Percentiles rank a stretch among this genome's conserved stretches.
These are phyloP conservation scores for Gremmenia infestans DNA, from an alignment of 2,329 filamentous ascomycete genomes.

Conservation along the genomic window DNA sequence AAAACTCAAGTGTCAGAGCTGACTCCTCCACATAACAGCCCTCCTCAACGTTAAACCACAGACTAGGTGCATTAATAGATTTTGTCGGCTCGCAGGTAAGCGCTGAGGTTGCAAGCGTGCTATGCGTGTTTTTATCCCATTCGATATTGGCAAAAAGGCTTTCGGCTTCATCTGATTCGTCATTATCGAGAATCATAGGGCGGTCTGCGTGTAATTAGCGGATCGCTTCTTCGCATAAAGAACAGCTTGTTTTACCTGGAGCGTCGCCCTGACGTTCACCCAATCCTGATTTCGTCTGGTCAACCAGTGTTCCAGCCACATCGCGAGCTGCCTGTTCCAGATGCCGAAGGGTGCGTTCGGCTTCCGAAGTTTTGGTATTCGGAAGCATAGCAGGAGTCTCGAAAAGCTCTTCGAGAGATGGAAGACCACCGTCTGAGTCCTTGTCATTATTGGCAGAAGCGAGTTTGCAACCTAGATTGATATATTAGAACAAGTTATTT, in stretches of 20 bases:
- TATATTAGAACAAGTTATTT: conserved; percentile 6
- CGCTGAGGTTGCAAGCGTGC: conserved; percentile 11
- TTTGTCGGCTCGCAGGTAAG: conserved; percentile 10
- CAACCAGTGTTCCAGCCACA: neutral
- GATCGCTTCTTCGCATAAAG: conserved; percentile 4
- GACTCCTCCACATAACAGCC: too few species aligned
- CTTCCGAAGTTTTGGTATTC: conserved; percentile 9
- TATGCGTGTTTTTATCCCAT: conserved; percentile 9
- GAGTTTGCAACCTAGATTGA: conserved; percentile 5
- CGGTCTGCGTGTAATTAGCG: conserved; percentile 8
- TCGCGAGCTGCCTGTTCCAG: conserved; percentile 5
- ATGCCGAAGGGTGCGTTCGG: conserved; percentile 1
- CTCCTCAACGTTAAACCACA: too few species aligned
- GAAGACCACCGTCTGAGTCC: conserved; percentile 7
- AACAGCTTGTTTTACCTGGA: conserved; percentile 5
- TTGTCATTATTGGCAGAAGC: conserved; percentile 7
- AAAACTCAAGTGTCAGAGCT: too few species aligned
- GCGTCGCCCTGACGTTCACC: conserved; percentile 4
- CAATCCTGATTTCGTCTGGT: conserved; percentile 3
- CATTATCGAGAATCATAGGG: conserved; percentile 10
- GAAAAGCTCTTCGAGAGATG: conserved; percentile 8
- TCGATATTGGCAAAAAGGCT: conserved; percentile 8
- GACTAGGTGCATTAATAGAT: too few species aligned
- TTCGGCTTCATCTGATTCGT: conserved; percentile 9
- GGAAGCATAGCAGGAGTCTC: conserved; percentile 5